phyloP scores from a whole-genome alignment of 2,329 filamentous ascomycete species.

The Neophaeococcomyces mojaviensis region DNA sequence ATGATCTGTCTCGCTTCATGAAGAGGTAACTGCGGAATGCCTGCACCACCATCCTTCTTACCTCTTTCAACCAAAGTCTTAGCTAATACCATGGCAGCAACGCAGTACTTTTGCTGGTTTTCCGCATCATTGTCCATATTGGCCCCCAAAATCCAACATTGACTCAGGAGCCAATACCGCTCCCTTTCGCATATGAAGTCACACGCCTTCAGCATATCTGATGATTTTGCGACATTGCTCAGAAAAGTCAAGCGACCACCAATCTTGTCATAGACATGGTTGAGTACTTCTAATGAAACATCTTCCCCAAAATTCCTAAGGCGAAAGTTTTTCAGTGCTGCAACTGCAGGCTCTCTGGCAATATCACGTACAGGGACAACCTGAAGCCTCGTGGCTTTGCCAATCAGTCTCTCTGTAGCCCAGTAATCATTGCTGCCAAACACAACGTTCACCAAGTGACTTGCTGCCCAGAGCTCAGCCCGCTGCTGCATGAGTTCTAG shows the following conservation, averaged over 20 bases:
- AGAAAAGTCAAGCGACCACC: constrained; percentile 84
- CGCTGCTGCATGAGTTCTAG: constrained; percentile 92
- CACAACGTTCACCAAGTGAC: constrained; percentile 77
- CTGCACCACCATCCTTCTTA: too few species aligned
- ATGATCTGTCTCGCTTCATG: constrained; percentile 84
- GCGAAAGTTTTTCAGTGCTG: constrained; percentile 73
- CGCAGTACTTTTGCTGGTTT: constrained; percentile 93
- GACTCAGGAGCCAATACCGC: constrained; percentile 71
- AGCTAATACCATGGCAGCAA: constrained; percentile 87
- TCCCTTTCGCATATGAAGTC: constrained; percentile 63
- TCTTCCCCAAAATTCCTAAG: constrained; percentile 63
- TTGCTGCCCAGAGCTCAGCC: constrained; percentile 92
- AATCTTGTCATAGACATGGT: constrained; percentile 76
- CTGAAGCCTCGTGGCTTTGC: constrained; percentile 88
- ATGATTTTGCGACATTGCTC: constrained; percentile 76
- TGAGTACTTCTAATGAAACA: constrained; percentile 48
- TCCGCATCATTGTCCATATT: constrained; percentile 96
- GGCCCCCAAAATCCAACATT: constrained; percentile 66
- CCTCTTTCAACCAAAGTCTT: constrained; percentile 82
- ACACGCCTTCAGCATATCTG: constrained; percentile 72
- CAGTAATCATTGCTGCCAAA: constrained; percentile 98
- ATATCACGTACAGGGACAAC: constrained; percentile 80
- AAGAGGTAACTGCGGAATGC: constrained; percentile 71
- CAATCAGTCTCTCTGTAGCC: constrained; percentile 92
- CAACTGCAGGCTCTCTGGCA: constrained; percentile 66